Base-by-base conservation (phyloP, 352 stramenopile species). In the Chrysophaeum taylorii region DNA sequence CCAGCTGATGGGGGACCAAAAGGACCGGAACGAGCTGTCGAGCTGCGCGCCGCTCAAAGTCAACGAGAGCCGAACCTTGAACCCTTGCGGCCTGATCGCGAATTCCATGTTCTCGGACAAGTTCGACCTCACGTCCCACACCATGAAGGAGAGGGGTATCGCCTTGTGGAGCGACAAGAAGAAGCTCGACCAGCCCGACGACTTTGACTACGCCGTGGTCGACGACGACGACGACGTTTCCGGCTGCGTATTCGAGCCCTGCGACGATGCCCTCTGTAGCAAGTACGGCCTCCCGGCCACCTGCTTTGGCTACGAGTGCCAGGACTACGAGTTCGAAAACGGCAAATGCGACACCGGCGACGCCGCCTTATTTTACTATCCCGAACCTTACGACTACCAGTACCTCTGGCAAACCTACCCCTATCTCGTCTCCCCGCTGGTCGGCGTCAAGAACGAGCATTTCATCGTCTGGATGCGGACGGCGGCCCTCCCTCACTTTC, bases 381-480 rank as follows among this genome's bases (percentile, higher is more conserved):
- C 86, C 0, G 45, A 89, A 27, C 81, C 89, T 48, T 69, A 82
- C 45, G 86, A 71, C 5, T 87, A 77, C 15, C 83, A 87, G 69
- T 93, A 92, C 72, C 67, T 89, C 15, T 83, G 87, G 71, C 78
- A 85, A 69, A 91, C 83, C 0, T 93, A 91, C 70, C 84, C 84
- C 23, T 78, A 84, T 63, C 73, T 87, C 33, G 82, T 91, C 35
- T 83, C 48, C 76, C 69, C 68, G 27, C 52, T 89, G 12, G 84
- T 89, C 36, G 92, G 93, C 41, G 94, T 98, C 16, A 87, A 94
- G 73, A 92, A 98, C 79, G 95, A 99, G 81, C 94, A 98, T 80
- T 99, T 99, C 82, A 96, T 98, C 48, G 94, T 99, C 21, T 99
- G 95, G 95, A 99, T 99, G 95, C 85, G 94, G 39, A 96, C 91